These are phyloP conservation scores for Plasmopara viticola DNA, from an alignment of 352 stramenopile species.

Conservation along the genomic window DNA sequence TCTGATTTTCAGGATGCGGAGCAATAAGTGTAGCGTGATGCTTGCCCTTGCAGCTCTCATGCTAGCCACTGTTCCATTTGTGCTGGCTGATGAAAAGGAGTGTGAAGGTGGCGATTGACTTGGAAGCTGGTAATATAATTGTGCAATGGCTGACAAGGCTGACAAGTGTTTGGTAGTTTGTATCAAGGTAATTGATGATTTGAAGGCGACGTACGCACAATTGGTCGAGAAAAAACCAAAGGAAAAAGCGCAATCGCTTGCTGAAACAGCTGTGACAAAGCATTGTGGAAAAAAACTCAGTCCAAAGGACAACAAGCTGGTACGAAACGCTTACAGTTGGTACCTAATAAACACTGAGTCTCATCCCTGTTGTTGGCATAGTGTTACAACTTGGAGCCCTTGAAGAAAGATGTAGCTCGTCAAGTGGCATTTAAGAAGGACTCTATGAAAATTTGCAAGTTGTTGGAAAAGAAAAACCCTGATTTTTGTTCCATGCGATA, in stretches of 20 bases:
- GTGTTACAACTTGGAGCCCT: slow-evolving; percentile 92
- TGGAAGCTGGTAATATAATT: neutral
- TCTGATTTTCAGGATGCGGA: slow-evolving; percentile 25
- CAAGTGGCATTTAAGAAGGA: slow-evolving; percentile 91
- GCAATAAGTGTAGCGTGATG: slow-evolving; percentile 51
- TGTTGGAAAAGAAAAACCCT: slow-evolving; percentile 90
- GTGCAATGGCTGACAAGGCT: neutral
- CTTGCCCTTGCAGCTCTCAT: slow-evolving; percentile 65
- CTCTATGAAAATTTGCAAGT: slow-evolving; percentile 91
- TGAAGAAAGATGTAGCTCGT: slow-evolving; percentile 92
- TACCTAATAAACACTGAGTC: neutral
- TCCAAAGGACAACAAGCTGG: slow-evolving; percentile 89
- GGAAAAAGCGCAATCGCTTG: slow-evolving; percentile 67
- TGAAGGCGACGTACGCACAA: slow-evolving; percentile 68
- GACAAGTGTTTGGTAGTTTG: slow-evolving; percentile 62
- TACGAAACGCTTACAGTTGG: slow-evolving; percentile 15
- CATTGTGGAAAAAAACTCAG: slow-evolving; percentile 80
- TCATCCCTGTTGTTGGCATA: slow-evolving; percentile 16
- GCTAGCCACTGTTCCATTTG: slow-evolving; percentile 24
- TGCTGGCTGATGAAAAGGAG: slow-evolving; percentile 60
- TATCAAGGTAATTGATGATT: slow-evolving; percentile 85
- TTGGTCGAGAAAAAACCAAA: slow-evolving; percentile 70
- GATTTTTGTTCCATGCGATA: slow-evolving; percentile 93
- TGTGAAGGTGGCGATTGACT: slow-evolving; percentile 70
- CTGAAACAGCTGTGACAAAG: slow-evolving; percentile 80